Conservation (phyloP, 148 eudicot species). For the Silene conica region DNA sequence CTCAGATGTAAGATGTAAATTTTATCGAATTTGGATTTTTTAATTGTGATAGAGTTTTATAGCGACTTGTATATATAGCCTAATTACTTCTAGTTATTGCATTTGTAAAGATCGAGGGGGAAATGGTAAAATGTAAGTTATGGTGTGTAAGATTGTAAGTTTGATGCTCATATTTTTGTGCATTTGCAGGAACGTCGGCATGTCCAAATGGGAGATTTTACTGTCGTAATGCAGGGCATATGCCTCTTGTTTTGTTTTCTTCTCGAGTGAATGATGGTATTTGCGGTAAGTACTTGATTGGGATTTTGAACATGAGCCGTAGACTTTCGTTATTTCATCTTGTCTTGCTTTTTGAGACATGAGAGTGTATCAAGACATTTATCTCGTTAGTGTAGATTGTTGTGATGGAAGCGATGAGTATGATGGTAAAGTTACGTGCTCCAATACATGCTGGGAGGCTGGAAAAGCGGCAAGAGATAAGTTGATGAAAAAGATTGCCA, state of each 20-base stretch:
- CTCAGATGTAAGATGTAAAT: not conserved
- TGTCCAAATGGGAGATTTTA: conserved; percentile 83
- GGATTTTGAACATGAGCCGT: not conserved
- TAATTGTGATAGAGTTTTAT: no score
- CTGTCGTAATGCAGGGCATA: conserved; percentile 79
- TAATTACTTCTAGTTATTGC: not conserved
- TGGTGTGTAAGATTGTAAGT: not conserved
- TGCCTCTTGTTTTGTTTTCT: conserved; percentile 61
- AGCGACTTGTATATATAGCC: not conserved
- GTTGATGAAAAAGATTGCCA: conserved; percentile 74
- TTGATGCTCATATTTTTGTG: conserved; percentile 23
- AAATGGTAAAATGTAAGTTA: not conserved
- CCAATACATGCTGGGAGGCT: conserved; percentile 97
- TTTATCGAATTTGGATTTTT: not conserved
- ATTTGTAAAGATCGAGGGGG: not conserved
- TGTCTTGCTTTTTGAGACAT: conserved; percentile 20
- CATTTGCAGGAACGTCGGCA: conserved; percentile 87
- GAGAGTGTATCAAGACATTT: conserved; percentile 17
- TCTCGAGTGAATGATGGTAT: conserved; percentile 96
- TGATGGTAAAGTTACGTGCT: conserved; percentile 70
- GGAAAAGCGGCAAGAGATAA: conserved; percentile 94
- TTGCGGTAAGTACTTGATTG: conserved; percentile 58
- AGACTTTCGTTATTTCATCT: conserved; percentile 11
- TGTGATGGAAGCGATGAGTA: conserved; percentile 99
- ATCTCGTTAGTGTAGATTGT: conserved; percentile 55